Percentiles rank a stretch among this genome's conserved stretches.
Conservation (phyloP, 2,329 filamentous ascomycete species). For the Talaromyces albobiverticillius region DNA sequence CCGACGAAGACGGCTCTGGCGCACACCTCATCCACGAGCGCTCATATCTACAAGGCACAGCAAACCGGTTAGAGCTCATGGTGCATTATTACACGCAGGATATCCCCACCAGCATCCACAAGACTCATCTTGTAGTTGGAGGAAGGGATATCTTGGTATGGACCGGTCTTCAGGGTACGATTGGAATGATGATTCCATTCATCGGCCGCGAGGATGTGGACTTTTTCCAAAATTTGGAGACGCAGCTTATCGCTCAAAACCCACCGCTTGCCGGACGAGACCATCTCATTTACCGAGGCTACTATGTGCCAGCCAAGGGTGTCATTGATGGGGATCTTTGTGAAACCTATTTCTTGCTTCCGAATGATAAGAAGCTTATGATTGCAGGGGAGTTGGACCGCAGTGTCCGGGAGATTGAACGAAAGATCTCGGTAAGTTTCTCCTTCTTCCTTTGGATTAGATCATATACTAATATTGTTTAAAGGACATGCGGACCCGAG, state of each 20-base stretch:
- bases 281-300: constrained; percentile 91
- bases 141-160: constrained; percentile 89
- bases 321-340: constrained; percentile 96
- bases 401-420: constrained; percentile 87
- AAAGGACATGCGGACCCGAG: constrained; percentile 57
- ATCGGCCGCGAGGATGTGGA: constrained; percentile 88
- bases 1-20: constrained; percentile 87
- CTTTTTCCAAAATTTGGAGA: constrained; percentile 94
- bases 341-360: constrained; percentile 80
- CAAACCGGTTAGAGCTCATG: constrained; percentile 79
- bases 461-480: constrained; percentile 8
- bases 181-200: constrained; percentile 92
- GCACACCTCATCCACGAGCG: constrained; percentile 88
- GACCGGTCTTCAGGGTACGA: constrained; percentile 90
- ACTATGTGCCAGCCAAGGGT: constrained; percentile 95
- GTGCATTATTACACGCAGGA: constrained; percentile 89
- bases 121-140: constrained; percentile 84
- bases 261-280: constrained; percentile 86
- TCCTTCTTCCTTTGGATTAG: constrained; percentile 7
- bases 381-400: constrained; percentile 92
- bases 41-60: constrained; percentile 83
- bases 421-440: constrained; percentile 73
- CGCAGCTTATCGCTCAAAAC: constrained; percentile 81
- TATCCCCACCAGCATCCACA: constrained; percentile 84
- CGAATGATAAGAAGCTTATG: constrained; percentile 88